Conservation (phyloP, 1,139 yeast species). For the Yamadazyma oceani region DNA sequence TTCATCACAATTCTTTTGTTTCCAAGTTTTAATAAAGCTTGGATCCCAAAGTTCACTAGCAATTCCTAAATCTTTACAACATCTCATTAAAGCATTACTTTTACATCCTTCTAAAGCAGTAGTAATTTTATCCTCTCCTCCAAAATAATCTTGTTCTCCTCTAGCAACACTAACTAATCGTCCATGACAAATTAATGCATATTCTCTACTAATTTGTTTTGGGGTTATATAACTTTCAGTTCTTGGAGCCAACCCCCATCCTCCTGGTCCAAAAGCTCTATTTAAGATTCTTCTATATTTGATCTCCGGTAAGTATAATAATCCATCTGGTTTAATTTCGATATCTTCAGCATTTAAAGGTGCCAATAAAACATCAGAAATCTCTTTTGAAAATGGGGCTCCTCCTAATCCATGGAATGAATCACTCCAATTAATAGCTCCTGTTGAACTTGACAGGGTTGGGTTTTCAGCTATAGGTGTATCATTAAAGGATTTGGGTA, state of each 20-base stretch:
- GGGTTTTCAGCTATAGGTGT: constrained; percentile 10
- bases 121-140: constrained; percentile 77
- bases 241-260: constrained; percentile 97
- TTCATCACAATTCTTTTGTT: constrained; percentile 73
- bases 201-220: constrained; percentile 73
- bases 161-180: constrained; percentile 88
- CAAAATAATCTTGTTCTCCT: constrained; percentile 93
- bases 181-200: constrained; percentile 84
- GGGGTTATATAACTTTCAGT: constrained; percentile 77
- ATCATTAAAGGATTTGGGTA: constrained; percentile 8
- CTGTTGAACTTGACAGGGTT: constrained; percentile 3
- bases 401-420: constrained; percentile 84
- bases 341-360: constrained; percentile 68
- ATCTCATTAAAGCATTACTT: constrained; percentile 94
- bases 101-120: constrained; percentile 98
- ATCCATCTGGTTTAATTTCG: constrained; percentile 94
- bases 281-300: constrained; percentile 87
- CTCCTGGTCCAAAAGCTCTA: constrained; percentile 96
- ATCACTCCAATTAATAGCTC: constrained; percentile 60
- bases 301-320: constrained; percentile 88
- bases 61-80: constrained; percentile 94
- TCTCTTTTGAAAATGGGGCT: constrained; percentile 64
- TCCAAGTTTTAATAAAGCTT: constrained; percentile 76
- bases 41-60: constrained; percentile 99
- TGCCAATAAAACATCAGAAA: constrained; percentile 58